These are phyloP conservation scores for Fragilariopsis cylindrus DNA, from an alignment of 108 stramenopile species.

Conservation along the genomic window DNA sequence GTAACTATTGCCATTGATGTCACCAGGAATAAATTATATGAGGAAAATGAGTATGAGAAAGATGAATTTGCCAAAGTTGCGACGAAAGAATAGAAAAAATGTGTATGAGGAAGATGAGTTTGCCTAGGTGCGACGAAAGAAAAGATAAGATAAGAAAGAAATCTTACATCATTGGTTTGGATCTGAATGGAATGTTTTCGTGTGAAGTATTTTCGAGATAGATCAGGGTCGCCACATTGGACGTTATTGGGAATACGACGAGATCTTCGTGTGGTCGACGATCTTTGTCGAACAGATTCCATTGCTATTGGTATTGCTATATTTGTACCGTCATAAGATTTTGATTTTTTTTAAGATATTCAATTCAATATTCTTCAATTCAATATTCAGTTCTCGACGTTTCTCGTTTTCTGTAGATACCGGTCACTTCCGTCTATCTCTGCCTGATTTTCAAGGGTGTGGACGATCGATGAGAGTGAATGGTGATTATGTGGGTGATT, in stretches of 20 bases:
- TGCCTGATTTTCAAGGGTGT: too few species aligned
- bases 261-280: constrained; percentile 2
- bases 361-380: too few species aligned
- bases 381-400: too few species aligned
- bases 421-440: too few species aligned
- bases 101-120: neutral
- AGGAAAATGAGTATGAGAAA: neutral
- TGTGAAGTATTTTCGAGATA: constrained; percentile 21
- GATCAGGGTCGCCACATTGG: constrained; percentile 31
- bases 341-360: too few species aligned
- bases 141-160: neutral
- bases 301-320: neutral
- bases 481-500: too few species aligned
- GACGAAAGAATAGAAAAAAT: neutral
- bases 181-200: constrained; percentile 22
- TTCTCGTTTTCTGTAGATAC: too few species aligned
- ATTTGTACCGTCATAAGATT: too few species aligned
- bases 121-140: neutral
- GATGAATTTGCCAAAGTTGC: neutral
- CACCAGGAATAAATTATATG: neutral
- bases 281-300: constrained; percentile 2
- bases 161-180: constrained; percentile 19
- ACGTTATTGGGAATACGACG: constrained; percentile 20
- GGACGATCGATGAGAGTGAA: too few species aligned
- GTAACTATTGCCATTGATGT: constrained; percentile 26